Base-by-base conservation (phyloP, 23 red algal species). In the Gracilaria gracilis region DNA sequence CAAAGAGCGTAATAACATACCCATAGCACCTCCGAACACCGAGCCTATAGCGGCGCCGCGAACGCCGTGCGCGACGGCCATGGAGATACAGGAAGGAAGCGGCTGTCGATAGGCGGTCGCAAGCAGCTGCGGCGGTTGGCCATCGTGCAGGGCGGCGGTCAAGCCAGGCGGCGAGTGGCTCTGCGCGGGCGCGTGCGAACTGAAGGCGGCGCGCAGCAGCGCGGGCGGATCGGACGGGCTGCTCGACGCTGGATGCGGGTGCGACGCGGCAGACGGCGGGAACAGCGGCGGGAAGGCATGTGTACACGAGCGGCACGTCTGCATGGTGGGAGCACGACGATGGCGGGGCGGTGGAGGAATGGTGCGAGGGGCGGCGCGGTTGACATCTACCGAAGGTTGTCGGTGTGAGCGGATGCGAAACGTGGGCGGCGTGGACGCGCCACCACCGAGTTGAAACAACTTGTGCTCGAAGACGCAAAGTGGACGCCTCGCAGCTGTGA, bases 21-120 rank as follows among this genome's bases (percentile, higher is more conserved):
- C 85, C 72, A 89, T 79, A 5, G 74, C 70, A 62, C 70, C 86
- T 24, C 86, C 86, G 74, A 89, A 89, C 7, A 78, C 86, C 17
- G 72, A 89, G 51, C 86, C 86, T 19, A 89, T n/a, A 11, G 65
- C 72, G 72, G 38, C 74, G 72, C 86, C 86, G 86, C 86, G 86
- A 19, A 89, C 34, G 37, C 72, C 86, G 86, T 80, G 32, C 36
- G 72, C 74, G 25, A 89, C 34, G 46, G 58, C 86, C 27, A 80
- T 28, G 13, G 86, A 51, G 57, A 89, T 25, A 24, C 86, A 89
- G 16, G 47, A 58, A 6, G 86, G 86, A 27, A 24, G 76, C 14
- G 49, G 21, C 15, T 54, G 47, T 13, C 54, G 32, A 8, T 57
- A 57, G 29, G 29, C 47, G 25, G 37, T 46, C 1, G 76, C 1